Percentiles rank a stretch among this genome's conserved stretches.
phyloP scores from a whole-genome alignment of 768 basidiomycete genomes.

The Sporobolomyces pararoseus region DNA sequence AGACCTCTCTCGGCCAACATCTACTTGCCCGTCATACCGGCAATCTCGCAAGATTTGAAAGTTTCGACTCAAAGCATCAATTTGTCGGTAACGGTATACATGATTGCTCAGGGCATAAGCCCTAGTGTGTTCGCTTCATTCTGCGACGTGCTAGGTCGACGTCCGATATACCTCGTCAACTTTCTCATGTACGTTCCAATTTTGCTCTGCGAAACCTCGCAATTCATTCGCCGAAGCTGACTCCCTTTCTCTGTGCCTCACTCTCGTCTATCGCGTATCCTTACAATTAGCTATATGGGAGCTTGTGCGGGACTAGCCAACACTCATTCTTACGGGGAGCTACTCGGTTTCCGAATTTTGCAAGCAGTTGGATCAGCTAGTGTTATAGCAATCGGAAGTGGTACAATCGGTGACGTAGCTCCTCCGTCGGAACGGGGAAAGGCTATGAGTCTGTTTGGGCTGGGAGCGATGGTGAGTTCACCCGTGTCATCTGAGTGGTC shows the following conservation, averaged over 20 bases:
- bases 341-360: constrained; percentile 20
- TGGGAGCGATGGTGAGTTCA: not conserved
- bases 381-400: constrained; percentile 34
- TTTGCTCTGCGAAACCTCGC: not conserved
- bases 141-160: constrained; percentile 33
- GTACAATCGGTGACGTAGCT: constrained; percentile 37
- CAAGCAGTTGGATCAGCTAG: constrained; percentile 32
- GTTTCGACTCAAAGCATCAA: constrained; percentile 27
- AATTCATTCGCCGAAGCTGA: too few species aligned
- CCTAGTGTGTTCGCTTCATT: constrained; percentile 35
- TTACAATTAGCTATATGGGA: constrained; percentile 31
- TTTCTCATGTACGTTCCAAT: constrained; percentile 29
- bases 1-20: constrained; percentile 36
- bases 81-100: constrained; percentile 35
- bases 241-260: not conserved
- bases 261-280: too few species aligned
- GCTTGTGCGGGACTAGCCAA: constrained; percentile 39
- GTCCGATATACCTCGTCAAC: constrained; percentile 26
- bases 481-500: too few species aligned
- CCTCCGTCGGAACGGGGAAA: constrained; percentile 29
- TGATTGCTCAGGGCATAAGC: constrained; percentile 29
- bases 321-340: constrained; percentile 25
- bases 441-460: constrained; percentile 23
- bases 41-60: constrained; percentile 23
- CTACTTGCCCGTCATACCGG: constrained; percentile 38